phyloP scores from a whole-genome alignment of 495 filamentous ascomycete species.

The Margaritispora aquatica region DNA sequence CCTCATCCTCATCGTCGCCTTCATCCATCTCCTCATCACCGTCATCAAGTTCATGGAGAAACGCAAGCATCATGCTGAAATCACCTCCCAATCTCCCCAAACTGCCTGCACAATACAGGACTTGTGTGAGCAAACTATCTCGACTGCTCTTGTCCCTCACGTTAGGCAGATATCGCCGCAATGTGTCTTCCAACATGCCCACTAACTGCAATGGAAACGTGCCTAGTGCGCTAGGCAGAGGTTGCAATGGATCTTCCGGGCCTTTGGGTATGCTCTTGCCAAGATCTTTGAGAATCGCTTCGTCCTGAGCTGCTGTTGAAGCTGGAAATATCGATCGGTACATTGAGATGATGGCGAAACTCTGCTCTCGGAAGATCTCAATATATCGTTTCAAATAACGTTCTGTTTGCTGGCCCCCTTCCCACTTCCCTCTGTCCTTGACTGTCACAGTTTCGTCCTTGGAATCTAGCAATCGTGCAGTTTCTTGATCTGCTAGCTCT shows the following conservation, averaged over 20 bases:
- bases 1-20: slow-evolving; percentile 48
- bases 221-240: slow-evolving; percentile 68
- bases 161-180: slow-evolving; percentile 75
- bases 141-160: slow-evolving; percentile 70
- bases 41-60: slow-evolving; percentile 53
- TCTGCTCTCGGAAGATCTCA: slow-evolving; percentile 97
- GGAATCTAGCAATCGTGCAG: slow-evolving; percentile 33
- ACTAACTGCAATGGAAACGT: slow-evolving; percentile 87
- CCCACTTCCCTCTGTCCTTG: slow-evolving; percentile 43
- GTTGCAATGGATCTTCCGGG: slow-evolving; percentile 52
- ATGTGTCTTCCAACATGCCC: slow-evolving; percentile 69
- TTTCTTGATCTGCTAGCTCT: slow-evolving; percentile 87
- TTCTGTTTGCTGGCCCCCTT: slow-evolving; percentile 86
- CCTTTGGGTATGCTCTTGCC: slow-evolving; percentile 21
- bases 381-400: slow-evolving; percentile 92
- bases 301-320: slow-evolving; percentile 31
- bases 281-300: slow-evolving; percentile 15
- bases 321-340: slow-evolving; percentile 80
- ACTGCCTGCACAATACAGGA: slow-evolving; percentile 92
- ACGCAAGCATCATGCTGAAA: slow-evolving; percentile 81
- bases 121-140: slow-evolving; percentile 88
- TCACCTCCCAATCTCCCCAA: slow-evolving; percentile 87
- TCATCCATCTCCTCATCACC: slow-evolving; percentile 47
- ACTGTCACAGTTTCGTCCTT: slow-evolving; percentile 4
- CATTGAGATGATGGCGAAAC: slow-evolving; percentile 89